Evolutionary conservation across 768 basidiomycete genomes (phyloP).

Genomic region (Kwoniella sp.): DNA sequence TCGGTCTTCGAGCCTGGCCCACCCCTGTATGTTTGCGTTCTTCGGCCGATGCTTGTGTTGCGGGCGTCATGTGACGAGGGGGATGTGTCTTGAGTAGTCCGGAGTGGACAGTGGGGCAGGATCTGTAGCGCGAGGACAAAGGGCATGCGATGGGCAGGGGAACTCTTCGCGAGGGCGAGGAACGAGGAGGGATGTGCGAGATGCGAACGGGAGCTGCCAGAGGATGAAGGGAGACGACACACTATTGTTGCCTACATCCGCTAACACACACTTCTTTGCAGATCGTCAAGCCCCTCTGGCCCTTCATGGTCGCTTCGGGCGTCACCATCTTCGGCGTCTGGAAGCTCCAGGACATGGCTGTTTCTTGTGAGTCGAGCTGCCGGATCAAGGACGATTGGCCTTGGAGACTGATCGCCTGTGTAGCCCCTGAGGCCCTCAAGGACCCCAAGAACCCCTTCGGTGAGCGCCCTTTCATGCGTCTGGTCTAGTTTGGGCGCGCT

Average conservation of each 20-base stretch:
- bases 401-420: background rate
- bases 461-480: constrained; percentile 1
- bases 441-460: constrained; percentile 50
- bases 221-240: background rate
- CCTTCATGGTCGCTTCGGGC: constrained; percentile 42
- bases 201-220: background rate
- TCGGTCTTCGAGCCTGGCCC: constrained; percentile 50
- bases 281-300: constrained; percentile 47
- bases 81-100: no score
- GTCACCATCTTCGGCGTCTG: constrained; percentile 40
- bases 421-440: constrained; percentile 39
- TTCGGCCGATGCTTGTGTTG: constrained; percentile 4
- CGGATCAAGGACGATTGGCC: background rate
- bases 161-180: background rate
- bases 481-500: background rate
- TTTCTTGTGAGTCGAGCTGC: constrained; percentile 33
- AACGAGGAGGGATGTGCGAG: background rate
- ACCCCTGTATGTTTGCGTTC: constrained; percentile 41
- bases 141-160: no score
- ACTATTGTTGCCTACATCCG: background rate
- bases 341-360: constrained; percentile 39
- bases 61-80: no score
- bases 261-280: constrained; percentile 1
- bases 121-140: no score
- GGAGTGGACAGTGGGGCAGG: no score